phyloP scores from a whole-genome alignment of 208 protist species.

The Zelonia costaricensis region DNA sequence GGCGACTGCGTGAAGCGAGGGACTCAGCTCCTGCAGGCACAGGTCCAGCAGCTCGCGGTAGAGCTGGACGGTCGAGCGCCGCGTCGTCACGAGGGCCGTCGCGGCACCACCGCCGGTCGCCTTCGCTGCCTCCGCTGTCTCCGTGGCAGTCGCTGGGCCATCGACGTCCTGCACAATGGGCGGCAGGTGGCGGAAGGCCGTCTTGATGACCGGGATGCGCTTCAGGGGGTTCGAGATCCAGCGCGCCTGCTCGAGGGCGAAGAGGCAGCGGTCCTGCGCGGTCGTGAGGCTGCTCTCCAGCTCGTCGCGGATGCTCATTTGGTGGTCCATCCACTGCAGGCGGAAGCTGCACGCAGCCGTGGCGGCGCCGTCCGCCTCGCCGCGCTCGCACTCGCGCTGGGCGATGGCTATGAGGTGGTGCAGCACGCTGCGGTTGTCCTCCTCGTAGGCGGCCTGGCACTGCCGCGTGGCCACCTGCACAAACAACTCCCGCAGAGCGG shows the following conservation, averaged over 20 bases:
- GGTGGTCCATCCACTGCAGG: conserved; percentile 30
- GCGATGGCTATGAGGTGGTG: conserved; percentile 24
- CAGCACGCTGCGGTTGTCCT: conserved; percentile 55
- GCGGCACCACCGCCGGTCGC: not conserved
- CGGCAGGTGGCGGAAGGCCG: conserved; percentile 31
- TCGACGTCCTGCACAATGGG: conserved; percentile 9
- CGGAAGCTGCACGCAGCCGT: conserved; percentile 8
- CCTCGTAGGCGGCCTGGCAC: conserved; percentile 64
- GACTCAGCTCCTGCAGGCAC: conserved; percentile 49
- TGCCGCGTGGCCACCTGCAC: conserved; percentile 62
- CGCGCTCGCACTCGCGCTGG: conserved; percentile 16
- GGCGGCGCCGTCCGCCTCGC: not conserved
- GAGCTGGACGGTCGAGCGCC: conserved; percentile 51
- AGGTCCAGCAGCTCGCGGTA: conserved; percentile 67
- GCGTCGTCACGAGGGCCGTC: not conserved
- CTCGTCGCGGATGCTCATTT: conserved; percentile 23
- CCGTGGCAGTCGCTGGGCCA: not conserved
- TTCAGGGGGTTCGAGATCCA: conserved; percentile 22
- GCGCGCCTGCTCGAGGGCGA: conserved; percentile 28
- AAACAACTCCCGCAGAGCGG: conserved; percentile 25
- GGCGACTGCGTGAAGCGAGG: conserved; percentile 60
- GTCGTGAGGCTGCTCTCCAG: conserved; percentile 21
- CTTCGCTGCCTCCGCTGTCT: not conserved
- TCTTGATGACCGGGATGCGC: conserved; percentile 25
- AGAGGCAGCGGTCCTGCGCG: conserved; percentile 24